Evolutionary conservation across 768 basidiomycete genomes (phyloP), one percentile per base, ranked within the genome.

Genomic region (Rubroboletus pulcherrimus): DNA sequence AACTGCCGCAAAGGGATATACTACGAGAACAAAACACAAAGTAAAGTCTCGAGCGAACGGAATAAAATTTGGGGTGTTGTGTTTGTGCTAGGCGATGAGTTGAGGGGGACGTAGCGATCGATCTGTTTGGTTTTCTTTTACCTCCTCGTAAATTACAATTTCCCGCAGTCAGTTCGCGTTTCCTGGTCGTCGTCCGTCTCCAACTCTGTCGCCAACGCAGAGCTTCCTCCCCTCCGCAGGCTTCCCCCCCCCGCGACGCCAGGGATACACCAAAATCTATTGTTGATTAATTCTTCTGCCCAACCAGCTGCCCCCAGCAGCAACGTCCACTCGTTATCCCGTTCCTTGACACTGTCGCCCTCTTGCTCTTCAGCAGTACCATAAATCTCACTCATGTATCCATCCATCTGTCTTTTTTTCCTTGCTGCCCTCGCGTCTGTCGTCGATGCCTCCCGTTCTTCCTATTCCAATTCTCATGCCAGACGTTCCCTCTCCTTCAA

Each of bases 261-360:
- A 44, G 48, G 49, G 49, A 49, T 14, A 21, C 43, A 21, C 24
- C n/a, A 33, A 26, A 53, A 19, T 26, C n/a, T 63, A 54, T 37
- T 44, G 24, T 50, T 45, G 42, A 14, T 41, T 34, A 37, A 49
- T 53, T n/a, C 46, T 30, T 45, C 10, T 49, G 26, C 30, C 49
- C 45, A 39, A 8, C 34, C 59, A 48, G 46, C 24, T 48, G 47
- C 55, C 11, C 11, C 48, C 34, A 35, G 64, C 57, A 53, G 58
- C 51, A 47, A 56, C 63, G 49, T 74, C 77, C 78, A 68, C 73
- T 79, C 79, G 48, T 79, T 81, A 15, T 60, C 52, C 51, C 52
- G 4, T 14, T 35, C 14, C 12, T 12, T 35, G 34, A 12, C 34
- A 35, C 10, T n/a, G 15, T 66, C 68, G n/a, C n/a, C n/a, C n/a